Evolutionary conservation across 306 rosid genomes (phyloP), one percentile per base, ranked within the genome.

Genomic region (Vigna radiata): DNA sequence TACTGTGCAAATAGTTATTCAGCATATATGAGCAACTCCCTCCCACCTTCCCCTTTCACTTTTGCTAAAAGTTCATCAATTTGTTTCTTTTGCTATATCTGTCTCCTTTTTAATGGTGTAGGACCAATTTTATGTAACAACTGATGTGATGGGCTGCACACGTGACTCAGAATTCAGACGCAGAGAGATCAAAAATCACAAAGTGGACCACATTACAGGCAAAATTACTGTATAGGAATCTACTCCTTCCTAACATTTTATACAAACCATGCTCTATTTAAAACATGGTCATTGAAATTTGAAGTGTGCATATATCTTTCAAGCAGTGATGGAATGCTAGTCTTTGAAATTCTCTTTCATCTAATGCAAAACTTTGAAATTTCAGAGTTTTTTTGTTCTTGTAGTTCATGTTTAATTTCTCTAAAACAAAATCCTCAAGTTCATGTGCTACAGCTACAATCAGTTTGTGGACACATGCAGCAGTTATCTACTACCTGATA

Each of bases 101-200:
- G 18, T 23, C 49, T 60, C 25, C 8, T 33, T 62, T 16, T 67
- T 52, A 59, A 43, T 52, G 81, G 21, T 83, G 73, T 0, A 78
- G 72, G 61, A 60, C 70, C 7, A 58, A 64, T 67, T 23, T 50
- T 55, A 41, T 82, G 17, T 18, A 36, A 66, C 48, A 59, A 49
- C 43, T 41, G 67, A 58, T 66, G 86, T 43, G 18, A 70, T 65
- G 55, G 70, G 64, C 58, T 68, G 65, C 72, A 77, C 62, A 65
- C 61, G 14, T 18, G 27, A 68, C 18, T 75, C 67, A 49, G 68
- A 76, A 50, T 75, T 58, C 68, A 66, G 66, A 68, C 44, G 64
- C 76, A 19, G 48, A 78, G 68, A 31, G 49, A 66, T 33, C 47
- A 48, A 44, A 75, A 67, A 54, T 77, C 74, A 67, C 56, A 6